Evolutionary conservation across 2,329 filamentous ascomycete species (phyloP).

Genomic region (Colletotrichum nymphaeae): DNA sequence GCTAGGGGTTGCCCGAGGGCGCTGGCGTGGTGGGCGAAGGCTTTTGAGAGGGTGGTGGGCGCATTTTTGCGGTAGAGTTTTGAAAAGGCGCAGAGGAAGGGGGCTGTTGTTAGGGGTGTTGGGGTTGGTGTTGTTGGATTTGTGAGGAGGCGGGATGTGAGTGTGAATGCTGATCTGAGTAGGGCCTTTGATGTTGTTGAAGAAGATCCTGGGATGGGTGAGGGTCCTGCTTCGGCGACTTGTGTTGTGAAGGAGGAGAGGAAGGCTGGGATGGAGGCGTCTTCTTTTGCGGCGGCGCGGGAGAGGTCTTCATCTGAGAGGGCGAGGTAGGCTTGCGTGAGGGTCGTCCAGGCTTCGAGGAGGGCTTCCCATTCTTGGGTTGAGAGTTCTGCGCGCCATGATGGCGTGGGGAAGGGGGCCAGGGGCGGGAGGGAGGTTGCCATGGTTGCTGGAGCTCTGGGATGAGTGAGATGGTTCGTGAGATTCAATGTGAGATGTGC

Average conservation of each 20-base stretch:
- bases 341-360: constrained; percentile 79
- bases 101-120: constrained; percentile 67
- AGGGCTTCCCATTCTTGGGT: constrained; percentile 81
- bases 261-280: constrained; percentile 69
- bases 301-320: constrained; percentile 67
- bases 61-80: constrained; percentile 74
- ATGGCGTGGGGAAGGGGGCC: constrained; percentile 79
- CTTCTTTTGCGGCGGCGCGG: constrained; percentile 62
- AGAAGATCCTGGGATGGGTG: constrained; percentile 47
- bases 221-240: constrained; percentile 52
- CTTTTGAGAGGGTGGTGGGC: constrained; percentile 60
- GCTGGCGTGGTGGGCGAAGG: constrained; percentile 58
- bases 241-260: constrained; percentile 75
- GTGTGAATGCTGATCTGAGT: constrained; percentile 72
- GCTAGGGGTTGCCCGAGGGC: constrained; percentile 67
- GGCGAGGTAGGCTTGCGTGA: constrained; percentile 74
- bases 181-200: constrained; percentile 55
- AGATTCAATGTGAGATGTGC: background rate
- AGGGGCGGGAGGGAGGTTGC: constrained; percentile 72
- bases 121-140: constrained; percentile 51
- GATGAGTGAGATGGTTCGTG: background rate
- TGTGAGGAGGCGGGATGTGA: constrained; percentile 69
- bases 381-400: constrained; percentile 74
- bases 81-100: constrained; percentile 76
- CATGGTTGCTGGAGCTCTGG: constrained; percentile 43